phyloP scores from a whole-genome alignment of 768 basidiomycete genomes.

The Kwoniella pini region DNA sequence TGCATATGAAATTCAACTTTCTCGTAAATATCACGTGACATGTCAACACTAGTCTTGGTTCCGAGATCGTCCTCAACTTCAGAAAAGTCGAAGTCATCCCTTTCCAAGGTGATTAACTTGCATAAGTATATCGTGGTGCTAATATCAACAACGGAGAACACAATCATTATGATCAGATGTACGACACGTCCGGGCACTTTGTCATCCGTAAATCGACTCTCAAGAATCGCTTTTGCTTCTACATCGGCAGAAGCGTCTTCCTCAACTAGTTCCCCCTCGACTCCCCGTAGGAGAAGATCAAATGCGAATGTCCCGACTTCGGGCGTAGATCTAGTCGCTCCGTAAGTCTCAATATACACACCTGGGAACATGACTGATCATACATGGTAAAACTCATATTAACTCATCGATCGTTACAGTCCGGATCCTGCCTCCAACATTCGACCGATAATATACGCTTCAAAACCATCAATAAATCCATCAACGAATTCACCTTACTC shows the following conservation, averaged over 20 bases:
- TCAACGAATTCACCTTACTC: constrained; percentile 35
- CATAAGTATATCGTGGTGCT: too few relatives aligned
- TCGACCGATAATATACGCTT: constrained; percentile 47
- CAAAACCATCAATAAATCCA: constrained; percentile 23
- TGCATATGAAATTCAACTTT: neutral
- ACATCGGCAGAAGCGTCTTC: constrained; percentile 12
- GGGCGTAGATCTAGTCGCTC: constrained; percentile 44
- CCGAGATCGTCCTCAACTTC: neutral
- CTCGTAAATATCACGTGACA: neutral
- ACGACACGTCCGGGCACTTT: neutral
- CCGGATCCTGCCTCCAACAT: constrained; percentile 51
- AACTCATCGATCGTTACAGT: constrained; percentile 2
- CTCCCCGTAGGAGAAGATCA: constrained; percentile 1
- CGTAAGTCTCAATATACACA: too few relatives aligned
- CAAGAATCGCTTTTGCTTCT: constrained; percentile 1
- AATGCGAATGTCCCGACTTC: neutral
- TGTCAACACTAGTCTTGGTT: neutral
- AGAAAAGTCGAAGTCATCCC: too few relatives aligned
- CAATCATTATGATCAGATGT: neutral
- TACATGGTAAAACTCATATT: constrained; percentile 2
- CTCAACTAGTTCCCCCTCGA: neutral
- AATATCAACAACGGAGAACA: too few relatives aligned
- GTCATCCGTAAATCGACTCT: neutral
- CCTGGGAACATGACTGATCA: neutral
- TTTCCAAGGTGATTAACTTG: too few relatives aligned